phyloP scores from a whole-genome alignment of 2,329 filamentous ascomycete species.

The Davidsoniella virescens region DNA sequence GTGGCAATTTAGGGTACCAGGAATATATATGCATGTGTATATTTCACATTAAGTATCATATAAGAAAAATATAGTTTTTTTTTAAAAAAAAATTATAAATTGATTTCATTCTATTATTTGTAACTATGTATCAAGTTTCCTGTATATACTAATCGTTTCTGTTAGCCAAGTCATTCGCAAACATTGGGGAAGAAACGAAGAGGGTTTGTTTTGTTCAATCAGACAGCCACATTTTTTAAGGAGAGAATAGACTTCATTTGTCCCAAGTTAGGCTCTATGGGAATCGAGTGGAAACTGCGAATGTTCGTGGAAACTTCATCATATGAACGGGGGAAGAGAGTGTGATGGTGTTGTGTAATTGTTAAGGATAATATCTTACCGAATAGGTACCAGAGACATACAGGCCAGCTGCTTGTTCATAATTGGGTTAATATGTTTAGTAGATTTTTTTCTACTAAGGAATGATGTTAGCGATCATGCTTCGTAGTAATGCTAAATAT shows the following conservation, averaged over 20 bases:
- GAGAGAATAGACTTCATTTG: constrained; percentile 54
- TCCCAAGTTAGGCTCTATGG: constrained; percentile 49
- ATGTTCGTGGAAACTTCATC: constrained; percentile 63
- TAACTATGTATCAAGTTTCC: no score
- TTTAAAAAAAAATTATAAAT: constrained; percentile 13
- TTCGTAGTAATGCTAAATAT: no score
- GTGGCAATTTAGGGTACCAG: constrained; percentile 19
- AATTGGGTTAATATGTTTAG: not conserved
- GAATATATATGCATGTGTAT: constrained; percentile 13
- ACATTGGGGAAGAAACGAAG: not conserved
- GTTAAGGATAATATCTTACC: constrained; percentile 2
- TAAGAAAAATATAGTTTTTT: constrained; percentile 15
- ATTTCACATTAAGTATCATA: constrained; percentile 13
- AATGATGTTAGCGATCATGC: constrained; percentile 2
- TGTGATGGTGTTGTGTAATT: not conserved
- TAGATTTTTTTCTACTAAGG: not conserved
- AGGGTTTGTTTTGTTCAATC: constrained; percentile 23
- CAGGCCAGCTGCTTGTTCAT: constrained; percentile 1
- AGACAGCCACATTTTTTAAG: constrained; percentile 50
- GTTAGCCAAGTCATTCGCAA: no score
- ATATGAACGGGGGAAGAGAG: constrained; percentile 22
- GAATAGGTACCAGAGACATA: not conserved
- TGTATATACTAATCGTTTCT: no score
- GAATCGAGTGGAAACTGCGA: constrained; percentile 83
- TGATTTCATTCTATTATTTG: not conserved